A percentile compares a stretch with the other conserved stretches of the same genome.
Evolutionary conservation across 1,139 yeast species (phyloP).

Genomic region (Chernovozyma aurita): DNA sequence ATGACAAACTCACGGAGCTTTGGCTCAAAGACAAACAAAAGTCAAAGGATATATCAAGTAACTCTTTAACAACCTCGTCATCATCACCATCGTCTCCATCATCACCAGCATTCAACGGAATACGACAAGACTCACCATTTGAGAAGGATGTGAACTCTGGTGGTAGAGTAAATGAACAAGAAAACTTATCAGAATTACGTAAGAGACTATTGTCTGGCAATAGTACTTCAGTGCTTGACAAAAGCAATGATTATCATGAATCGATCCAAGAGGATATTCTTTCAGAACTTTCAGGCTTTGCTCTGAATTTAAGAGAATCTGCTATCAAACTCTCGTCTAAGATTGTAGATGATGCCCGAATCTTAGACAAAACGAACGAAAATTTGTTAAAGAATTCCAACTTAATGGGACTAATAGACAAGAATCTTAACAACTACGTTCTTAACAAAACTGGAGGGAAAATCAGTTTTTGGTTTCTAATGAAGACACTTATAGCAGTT

Average conservation of each 20-base stretch:
- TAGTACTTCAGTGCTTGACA: conserved; percentile 8
- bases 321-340: conserved; percentile 33
- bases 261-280: conserved; percentile 40
- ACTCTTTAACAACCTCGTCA: conserved; percentile 1
- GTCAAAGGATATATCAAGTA: conserved; percentile 1
- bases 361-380: conserved; percentile 35
- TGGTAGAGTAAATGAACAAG: conserved; percentile 11
- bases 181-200: conserved; percentile 20
- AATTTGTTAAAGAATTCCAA: conserved; percentile 33
- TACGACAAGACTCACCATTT: neutral
- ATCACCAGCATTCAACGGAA: too few relatives aligned
- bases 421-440: conserved; percentile 33
- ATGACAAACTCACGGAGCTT: conserved; percentile 1
- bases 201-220: conserved; percentile 25
- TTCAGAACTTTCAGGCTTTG: conserved; percentile 34
- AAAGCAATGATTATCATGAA: conserved; percentile 35
- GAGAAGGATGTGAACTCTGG: neutral
- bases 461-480: conserved; percentile 31
- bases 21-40: neutral
- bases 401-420: conserved; percentile 35
- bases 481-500: conserved; percentile 25
- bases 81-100: too few relatives aligned
- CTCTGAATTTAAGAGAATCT: conserved; percentile 31
- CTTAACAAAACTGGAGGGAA: conserved; percentile 37
- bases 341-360: conserved; percentile 32